These are phyloP conservation scores for Dissophora globulifera DNA, from an alignment of 192 early-diverging fungal genomes.

Conservation along the genomic window DNA sequence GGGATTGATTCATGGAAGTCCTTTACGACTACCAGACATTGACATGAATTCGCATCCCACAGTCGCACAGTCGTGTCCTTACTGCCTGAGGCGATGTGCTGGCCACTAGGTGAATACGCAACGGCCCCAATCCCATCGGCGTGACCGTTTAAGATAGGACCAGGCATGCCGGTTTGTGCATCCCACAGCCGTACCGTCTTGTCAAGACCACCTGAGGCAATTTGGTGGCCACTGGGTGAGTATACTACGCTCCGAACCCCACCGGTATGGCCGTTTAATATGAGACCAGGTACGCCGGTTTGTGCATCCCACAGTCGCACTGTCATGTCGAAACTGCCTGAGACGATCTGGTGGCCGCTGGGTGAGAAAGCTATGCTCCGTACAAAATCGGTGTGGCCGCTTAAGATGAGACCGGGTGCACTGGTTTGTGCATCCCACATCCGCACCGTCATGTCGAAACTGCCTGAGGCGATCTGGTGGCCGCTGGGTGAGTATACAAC, in stretches of 20 bases:
- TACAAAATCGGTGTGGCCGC: too few species aligned
- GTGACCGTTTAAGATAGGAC: background rate
- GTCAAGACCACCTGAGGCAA: background rate
- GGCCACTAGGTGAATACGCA: constrained; percentile 4
- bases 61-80: background rate
- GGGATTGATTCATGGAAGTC: background rate
- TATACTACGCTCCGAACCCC: background rate
- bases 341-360: too few species aligned
- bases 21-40: constrained; percentile 1
- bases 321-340: background rate
- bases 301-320: constrained; percentile 1
- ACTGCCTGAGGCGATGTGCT: background rate
- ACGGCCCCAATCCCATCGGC: background rate
- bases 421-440: too few species aligned
- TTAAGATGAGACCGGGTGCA: too few species aligned
- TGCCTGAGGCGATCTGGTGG: too few species aligned
- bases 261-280: background rate
- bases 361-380: too few species aligned
- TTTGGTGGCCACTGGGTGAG: background rate
- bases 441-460: too few species aligned
- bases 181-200: constrained; percentile 1
- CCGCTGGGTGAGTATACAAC: too few species aligned
- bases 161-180: background rate
- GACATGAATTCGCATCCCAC: background rate
- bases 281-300: background rate